Percentiles rank a stretch among this genome's conserved stretches.
phyloP scores from a whole-genome alignment of 768 basidiomycete genomes.

The Lactarius akahatsu region DNA sequence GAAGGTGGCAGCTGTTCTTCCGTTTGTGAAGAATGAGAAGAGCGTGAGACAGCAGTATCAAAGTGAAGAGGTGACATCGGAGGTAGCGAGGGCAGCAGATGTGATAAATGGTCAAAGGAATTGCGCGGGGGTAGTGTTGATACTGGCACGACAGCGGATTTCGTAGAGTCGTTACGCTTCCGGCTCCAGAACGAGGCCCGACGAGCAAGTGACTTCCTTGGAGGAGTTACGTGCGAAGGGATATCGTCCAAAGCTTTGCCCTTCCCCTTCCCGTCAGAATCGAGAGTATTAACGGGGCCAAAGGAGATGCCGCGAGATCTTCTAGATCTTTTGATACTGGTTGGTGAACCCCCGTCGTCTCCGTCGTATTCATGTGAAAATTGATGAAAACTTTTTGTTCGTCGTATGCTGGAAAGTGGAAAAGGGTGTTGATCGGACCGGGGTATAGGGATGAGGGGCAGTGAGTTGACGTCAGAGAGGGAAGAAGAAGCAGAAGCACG shows the following conservation, averaged over 20 bases:
- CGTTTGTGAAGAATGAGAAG: slow-evolving; percentile 33
- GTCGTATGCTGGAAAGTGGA: slow-evolving; percentile 39
- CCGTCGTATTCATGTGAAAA: slow-evolving; percentile 33
- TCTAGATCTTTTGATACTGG: slow-evolving; percentile 32
- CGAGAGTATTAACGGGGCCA: slow-evolving; percentile 42
- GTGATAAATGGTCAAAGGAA: slow-evolving; percentile 38
- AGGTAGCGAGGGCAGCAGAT: slow-evolving; percentile 40
- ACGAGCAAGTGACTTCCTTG: slow-evolving; percentile 24
- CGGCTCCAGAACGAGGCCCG: slow-evolving; percentile 31
- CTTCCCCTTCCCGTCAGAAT: slow-evolving; percentile 44
- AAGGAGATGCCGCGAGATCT: slow-evolving; percentile 59
- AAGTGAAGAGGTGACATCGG: slow-evolving; percentile 46
- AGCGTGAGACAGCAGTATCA: slow-evolving; percentile 34
- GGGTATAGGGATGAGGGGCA: slow-evolving; percentile 43
- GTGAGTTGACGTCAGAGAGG: slow-evolving; percentile 48
- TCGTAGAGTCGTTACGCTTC: slow-evolving; percentile 40
- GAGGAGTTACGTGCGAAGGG: slow-evolving; percentile 30
- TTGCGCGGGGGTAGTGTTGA: slow-evolving; percentile 32
- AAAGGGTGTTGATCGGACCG: slow-evolving; percentile 24
- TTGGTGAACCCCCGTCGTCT: slow-evolving; percentile 26
- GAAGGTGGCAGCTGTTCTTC: slow-evolving; percentile 31
- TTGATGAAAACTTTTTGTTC: slow-evolving; percentile 54
- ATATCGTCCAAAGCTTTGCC: slow-evolving; percentile 42
- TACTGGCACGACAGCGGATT: slow-evolving; percentile 36
- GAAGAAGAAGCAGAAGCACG: slow-evolving; percentile 42